phyloP scores from a whole-genome alignment of 2,329 filamentous ascomycete genomes.

The Cladosporium sp. region DNA sequence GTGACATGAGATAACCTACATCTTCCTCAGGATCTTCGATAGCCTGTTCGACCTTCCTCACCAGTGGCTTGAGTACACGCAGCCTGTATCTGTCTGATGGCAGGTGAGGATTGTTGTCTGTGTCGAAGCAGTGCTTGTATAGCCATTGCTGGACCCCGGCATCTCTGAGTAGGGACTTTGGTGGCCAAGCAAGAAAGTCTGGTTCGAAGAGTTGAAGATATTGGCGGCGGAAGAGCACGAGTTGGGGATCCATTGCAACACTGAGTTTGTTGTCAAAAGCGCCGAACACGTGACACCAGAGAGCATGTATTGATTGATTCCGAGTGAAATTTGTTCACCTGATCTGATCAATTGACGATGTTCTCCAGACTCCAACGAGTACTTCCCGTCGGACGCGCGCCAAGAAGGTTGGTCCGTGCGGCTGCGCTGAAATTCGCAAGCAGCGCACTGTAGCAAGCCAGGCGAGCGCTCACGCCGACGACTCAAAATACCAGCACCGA shows the following conservation, averaged over 20 bases:
- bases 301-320: not conserved
- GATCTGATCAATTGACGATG: no score
- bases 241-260: slow-evolving; percentile 35
- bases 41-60: slow-evolving; percentile 69
- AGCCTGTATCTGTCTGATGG: slow-evolving; percentile 71
- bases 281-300: not conserved
- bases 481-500: not conserved
- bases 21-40: slow-evolving; percentile 83
- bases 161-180: slow-evolving; percentile 58
- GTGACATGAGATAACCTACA: slow-evolving; percentile 60
- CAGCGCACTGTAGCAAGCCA: no score
- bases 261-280: not conserved
- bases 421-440: no score
- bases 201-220: slow-evolving; percentile 75
- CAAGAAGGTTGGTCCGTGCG: no score
- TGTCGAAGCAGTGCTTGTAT: slow-evolving; percentile 67
- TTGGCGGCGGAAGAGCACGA: slow-evolving; percentile 65
- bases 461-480: no score
- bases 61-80: slow-evolving; percentile 71
- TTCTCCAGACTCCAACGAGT: no score
- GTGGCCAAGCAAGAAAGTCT: slow-evolving; percentile 64
- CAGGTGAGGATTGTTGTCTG: slow-evolving; percentile 55
- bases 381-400: no score
- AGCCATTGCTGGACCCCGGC: slow-evolving; percentile 66
- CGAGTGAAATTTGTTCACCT: no score